Base-by-base conservation (phyloP, 2,329 filamentous ascomycete genomes). In the Tetracladium maxilliforme region DNA sequence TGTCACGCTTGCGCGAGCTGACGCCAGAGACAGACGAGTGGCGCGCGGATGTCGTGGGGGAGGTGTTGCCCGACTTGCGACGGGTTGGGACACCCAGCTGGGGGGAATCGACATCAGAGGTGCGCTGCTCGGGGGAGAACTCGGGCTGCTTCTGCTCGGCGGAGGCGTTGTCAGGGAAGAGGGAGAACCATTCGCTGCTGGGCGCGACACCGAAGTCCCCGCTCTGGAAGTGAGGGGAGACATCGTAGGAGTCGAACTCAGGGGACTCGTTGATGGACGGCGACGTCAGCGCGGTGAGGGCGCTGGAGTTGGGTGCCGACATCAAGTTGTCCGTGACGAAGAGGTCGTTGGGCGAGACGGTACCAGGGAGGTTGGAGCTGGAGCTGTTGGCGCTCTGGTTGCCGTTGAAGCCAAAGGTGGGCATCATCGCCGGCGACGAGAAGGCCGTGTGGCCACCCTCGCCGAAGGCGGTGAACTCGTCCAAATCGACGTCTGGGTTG, bases 291-390 rank as follows among this genome's bases (percentile, higher is more conserved):
- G 83, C 73, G 18, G 84, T 92, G 44, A 90, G 71, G 17, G 80
- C 73, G 23, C 75, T 65, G 3, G 84, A 92, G 43, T 81, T 81
- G 16, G 84, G 84, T 19, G 82, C 71, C 33, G 82, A 92, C 44
- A 70, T 60, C 42, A 71, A 70, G 30, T 65, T 60, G 41, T 80
- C 70, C 37, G 71, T 68, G 39, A 86, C 60, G 37, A 77, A 55
- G 36, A 92, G 61, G 42, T 93, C 83, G 49, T 80, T 75, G 12
- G 84, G 84, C 33, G 84, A 93, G 33, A 93, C 68, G 21, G 84
- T 93, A 40, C 64, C 68, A 44, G 70, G 44, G 45, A 70, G 64
- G 43, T 52, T 51, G 26, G 61, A 58, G 47, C 58, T 62, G 19
- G 52, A 51, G 37, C 43, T 44, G 35, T 53, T 3, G 39, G 37